Evolutionary conservation across 768 basidiomycete genomes (phyloP).

Genomic region (Termitomyces sp.): DNA sequence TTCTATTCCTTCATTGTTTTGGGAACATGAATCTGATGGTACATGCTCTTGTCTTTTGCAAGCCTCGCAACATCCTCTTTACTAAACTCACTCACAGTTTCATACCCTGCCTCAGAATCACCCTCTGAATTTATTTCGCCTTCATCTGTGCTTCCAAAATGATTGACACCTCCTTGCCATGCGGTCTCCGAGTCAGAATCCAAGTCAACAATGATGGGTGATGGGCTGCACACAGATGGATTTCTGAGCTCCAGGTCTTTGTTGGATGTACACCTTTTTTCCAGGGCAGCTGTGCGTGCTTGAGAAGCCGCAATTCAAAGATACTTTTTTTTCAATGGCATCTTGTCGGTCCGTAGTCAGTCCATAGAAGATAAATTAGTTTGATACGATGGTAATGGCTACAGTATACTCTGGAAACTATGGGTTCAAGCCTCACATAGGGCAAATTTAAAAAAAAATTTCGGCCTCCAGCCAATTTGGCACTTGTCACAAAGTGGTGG

Average conservation of each 20-base stretch:
- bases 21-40: not conserved
- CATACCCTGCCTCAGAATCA: not conserved
- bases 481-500: conserved; percentile 3
- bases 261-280: not conserved
- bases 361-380: too few relatives aligned
- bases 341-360: not conserved
- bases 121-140: not conserved
- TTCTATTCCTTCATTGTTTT: conserved; percentile 15
- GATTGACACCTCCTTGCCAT: not conserved
- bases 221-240: not conserved
- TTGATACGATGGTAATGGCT: too few relatives aligned
- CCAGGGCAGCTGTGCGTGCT: not conserved
- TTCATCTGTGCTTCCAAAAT: not conserved
- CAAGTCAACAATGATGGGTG: not conserved
- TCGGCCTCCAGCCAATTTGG: conserved; percentile 3
- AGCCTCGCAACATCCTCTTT: not conserved
- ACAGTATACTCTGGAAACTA: too few relatives aligned
- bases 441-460: not conserved
- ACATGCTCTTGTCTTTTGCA: not conserved
- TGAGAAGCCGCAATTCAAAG: not conserved
- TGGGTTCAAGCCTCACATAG: not conserved
- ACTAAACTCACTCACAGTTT: not conserved
- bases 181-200: not conserved
- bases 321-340: not conserved
- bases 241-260: not conserved